Base-by-base conservation (phyloP, 768 basidiomycete genomes). In the Kwoniella heveanensis region DNA sequence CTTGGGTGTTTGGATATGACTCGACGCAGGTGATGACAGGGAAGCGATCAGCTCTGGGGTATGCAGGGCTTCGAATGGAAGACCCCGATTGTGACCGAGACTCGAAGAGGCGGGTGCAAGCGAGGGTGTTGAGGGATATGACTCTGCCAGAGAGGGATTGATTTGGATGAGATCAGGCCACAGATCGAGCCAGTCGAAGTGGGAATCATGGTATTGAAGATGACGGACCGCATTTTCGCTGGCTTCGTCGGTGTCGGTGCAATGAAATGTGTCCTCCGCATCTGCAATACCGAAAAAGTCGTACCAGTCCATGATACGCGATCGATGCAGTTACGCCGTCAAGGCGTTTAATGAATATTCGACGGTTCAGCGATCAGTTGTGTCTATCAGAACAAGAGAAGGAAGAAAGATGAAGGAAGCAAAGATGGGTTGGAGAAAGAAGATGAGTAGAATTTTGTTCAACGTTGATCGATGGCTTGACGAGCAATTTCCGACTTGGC, bases 121-220 rank as follows among this genome's bases (percentile, higher is more conserved):
- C 3, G 39, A 44, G 39, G 39, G 39, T 10, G 39, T 44, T 17
- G 39, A 44, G 6, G 39, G 39, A 44, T 44, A 17, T 19, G 19
- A 3, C 39, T 44, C 39, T 44, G 3, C 39, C 8, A 19, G 39
- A 44, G 39, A 44, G 15, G 39, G 39, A 17, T 44, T 44, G 39
- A 10, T 44, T 19, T 44, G 8, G 8, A 44, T 17, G 10, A 44
- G 39, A 44, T 44, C 39, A 44, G 39, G 39, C 39, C 39, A 44
- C 39, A 44, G 39, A 10, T 44, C 39, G 39, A 44, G 39, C 39
- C 39, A 44, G 39, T 44, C 39, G 39, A 44, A 44, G 17, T 44
- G 39, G 8, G n/a, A n/a, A n/a, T n/a, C n/a, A n/a, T 9, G 39
- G 9, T 44, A 17, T 17, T 44, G 39, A 44, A 10, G 10, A 19